Conservation (phyloP, 805 yeast species). For the Danielia oregonensis region DNA sequence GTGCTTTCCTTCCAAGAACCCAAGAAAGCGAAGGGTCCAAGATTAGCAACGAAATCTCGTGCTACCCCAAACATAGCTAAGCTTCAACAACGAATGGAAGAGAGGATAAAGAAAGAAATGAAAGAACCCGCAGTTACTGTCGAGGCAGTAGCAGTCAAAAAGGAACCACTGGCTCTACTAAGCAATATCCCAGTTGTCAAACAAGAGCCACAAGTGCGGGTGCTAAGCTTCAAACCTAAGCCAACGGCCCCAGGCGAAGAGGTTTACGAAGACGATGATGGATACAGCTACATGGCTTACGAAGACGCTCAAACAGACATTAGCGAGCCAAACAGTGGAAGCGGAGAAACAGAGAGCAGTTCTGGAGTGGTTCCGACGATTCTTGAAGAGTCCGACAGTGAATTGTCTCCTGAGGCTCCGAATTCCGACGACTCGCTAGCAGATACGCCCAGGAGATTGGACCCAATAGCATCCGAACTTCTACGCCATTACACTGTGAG, state of each 20-base stretch:
- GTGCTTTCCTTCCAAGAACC: constrained; percentile 4
- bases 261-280: constrained; percentile 17
- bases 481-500: too few relatives aligned
- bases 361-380: constrained; percentile 1
- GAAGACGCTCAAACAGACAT: neutral
- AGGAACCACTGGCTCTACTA: neutral
- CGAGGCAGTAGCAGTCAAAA: neutral
- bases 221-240: neutral
- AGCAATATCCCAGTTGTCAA: neutral
- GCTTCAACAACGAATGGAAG: too few relatives aligned
- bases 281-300: constrained; percentile 13
- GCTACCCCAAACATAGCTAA: constrained; percentile 2
- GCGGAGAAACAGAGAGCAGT: neutral
- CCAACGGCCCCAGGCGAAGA: constrained; percentile 5
- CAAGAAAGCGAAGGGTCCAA: neutral
- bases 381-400: neutral
- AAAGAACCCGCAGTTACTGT: constrained; percentile 1
- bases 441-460: too few relatives aligned
- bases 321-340: too few relatives aligned
- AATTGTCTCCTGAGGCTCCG: too few relatives aligned
- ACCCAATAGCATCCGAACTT: too few relatives aligned
- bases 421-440: too few relatives aligned
- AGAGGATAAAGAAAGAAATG: neutral
- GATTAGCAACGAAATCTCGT: neutral
- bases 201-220: neutral